Evolutionary conservation across 202 grass and related monocot genomes (phyloP).

Genomic region (Elaeis oleifera): DNA sequence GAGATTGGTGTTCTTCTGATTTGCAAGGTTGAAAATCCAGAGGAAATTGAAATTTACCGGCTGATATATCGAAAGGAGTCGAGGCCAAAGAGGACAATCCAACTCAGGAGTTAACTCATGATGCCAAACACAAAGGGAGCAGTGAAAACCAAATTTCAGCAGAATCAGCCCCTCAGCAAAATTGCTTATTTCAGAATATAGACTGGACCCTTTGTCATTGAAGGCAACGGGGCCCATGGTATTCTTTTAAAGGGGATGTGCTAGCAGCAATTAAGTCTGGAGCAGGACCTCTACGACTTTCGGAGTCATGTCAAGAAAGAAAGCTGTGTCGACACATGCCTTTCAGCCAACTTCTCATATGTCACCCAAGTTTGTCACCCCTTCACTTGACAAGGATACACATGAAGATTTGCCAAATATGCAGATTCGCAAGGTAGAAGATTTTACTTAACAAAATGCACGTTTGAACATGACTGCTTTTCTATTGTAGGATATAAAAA

Average conservation of each 20-base stretch:
- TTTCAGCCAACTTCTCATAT: slow-evolving; percentile 34
- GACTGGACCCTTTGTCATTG: slow-evolving; percentile 50
- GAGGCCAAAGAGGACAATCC: slow-evolving; percentile 48
- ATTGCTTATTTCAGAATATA: slow-evolving; percentile 75
- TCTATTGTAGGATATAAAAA: no score
- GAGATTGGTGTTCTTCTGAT: not conserved
- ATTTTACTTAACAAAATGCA: slow-evolving; percentile 9
- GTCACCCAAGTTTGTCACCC: slow-evolving; percentile 24
- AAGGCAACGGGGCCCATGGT: slow-evolving; percentile 79
- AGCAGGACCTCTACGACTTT: slow-evolving; percentile 19
- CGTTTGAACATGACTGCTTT: not conserved
- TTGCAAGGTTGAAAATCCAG: slow-evolving; percentile 67
- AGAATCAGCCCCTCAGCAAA: slow-evolving; percentile 84
- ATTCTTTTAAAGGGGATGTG: slow-evolving; percentile 95
- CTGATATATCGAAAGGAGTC: slow-evolving; percentile 49
- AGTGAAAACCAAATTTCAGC: slow-evolving; percentile 36
- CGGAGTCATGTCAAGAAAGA: slow-evolving; percentile 34
- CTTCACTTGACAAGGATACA: slow-evolving; percentile 28
- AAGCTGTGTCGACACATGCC: slow-evolving; percentile 26
- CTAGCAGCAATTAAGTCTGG: slow-evolving; percentile 70
- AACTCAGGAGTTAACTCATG: slow-evolving; percentile 29
- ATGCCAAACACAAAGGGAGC: slow-evolving; percentile 29
- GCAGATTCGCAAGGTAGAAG: slow-evolving; percentile 85
- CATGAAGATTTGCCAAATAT: slow-evolving; percentile 77
- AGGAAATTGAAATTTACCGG: slow-evolving; percentile 71